Percentiles rank a stretch among this genome's conserved stretches.
phyloP scores from a whole-genome alignment of 73 alveolate genomes.

The Symbiodinium pilosum region DNA sequence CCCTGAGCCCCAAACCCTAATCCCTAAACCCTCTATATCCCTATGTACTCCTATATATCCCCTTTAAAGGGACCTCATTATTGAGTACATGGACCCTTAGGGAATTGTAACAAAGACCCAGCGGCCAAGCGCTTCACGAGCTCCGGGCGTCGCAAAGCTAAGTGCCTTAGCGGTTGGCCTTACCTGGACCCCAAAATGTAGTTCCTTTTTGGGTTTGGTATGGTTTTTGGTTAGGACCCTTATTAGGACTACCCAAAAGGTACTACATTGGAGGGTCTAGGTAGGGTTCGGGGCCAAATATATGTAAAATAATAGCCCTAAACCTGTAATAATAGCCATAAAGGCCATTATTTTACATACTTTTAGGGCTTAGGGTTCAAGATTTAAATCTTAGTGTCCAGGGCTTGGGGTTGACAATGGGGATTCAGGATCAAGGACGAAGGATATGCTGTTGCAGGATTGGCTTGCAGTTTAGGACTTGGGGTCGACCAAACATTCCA shows the following conservation, averaged over 20 bases:
- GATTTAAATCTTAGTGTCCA: not conserved
- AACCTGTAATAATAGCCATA: too few species aligned
- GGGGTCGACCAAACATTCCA: not conserved
- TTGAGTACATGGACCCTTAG: not conserved
- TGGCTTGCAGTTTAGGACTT: not conserved
- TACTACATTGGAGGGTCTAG: not conserved
- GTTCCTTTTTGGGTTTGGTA: not conserved
- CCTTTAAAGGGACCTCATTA: not conserved
- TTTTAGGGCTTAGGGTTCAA: not conserved
- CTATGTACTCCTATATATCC: not conserved
- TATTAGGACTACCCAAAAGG: not conserved
- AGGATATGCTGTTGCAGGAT: not conserved
- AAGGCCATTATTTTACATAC: too few species aligned
- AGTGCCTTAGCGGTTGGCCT: not conserved
- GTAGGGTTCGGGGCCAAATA: too few species aligned
- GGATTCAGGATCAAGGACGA: not conserved
- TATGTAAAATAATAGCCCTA: too few species aligned
- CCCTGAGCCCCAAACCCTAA: not conserved
- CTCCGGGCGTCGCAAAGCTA: conserved; percentile 47
- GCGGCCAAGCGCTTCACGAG: conserved; percentile 57
- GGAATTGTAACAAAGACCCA: not conserved
- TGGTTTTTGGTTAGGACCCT: too few species aligned
- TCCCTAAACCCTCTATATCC: not conserved
- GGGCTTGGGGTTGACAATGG: not conserved
- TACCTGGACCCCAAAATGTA: not conserved